These are phyloP conservation scores for Chenopodium album DNA, from an alignment of 148 eudicot species.

Conservation along the genomic window DNA sequence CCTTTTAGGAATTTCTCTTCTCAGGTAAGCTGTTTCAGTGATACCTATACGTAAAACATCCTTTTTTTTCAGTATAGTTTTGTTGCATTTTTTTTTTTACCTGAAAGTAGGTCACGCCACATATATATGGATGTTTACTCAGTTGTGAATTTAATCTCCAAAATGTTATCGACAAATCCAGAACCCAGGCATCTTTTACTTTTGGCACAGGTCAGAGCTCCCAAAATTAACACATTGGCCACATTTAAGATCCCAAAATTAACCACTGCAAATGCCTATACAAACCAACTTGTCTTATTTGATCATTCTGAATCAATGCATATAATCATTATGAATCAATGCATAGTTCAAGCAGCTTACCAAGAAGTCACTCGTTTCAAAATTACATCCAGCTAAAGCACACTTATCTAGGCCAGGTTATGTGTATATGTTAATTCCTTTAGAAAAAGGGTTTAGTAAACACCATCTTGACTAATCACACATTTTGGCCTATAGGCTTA, in stretches of 20 bases:
- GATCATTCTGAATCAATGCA: neutral
- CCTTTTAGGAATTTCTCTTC: constrained; percentile 81
- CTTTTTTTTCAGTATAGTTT: neutral
- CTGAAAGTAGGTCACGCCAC: neutral
- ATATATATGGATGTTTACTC: neutral
- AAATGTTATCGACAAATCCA: neutral
- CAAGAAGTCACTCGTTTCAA: neutral
- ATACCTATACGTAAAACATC: neutral
- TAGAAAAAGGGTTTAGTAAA: too few species aligned
- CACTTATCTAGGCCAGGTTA: neutral
- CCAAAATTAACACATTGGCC: neutral
- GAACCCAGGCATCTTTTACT: neutral
- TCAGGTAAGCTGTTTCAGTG: constrained; percentile 49
- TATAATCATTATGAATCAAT: neutral
- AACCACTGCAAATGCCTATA: neutral
- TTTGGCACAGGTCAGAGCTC: neutral
- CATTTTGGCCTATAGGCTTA: too few species aligned
- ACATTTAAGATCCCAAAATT: neutral
- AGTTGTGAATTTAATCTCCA: neutral
- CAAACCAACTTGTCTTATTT: neutral
- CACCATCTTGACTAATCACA: too few species aligned
- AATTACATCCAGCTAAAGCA: neutral
- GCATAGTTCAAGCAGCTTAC: neutral
- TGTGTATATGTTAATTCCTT: too few species aligned
- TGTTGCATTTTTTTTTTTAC: neutral